These are phyloP conservation scores for Rutstroemia sp. DNA, from an alignment of 2,329 filamentous ascomycete genomes.

Conservation along the genomic window DNA sequence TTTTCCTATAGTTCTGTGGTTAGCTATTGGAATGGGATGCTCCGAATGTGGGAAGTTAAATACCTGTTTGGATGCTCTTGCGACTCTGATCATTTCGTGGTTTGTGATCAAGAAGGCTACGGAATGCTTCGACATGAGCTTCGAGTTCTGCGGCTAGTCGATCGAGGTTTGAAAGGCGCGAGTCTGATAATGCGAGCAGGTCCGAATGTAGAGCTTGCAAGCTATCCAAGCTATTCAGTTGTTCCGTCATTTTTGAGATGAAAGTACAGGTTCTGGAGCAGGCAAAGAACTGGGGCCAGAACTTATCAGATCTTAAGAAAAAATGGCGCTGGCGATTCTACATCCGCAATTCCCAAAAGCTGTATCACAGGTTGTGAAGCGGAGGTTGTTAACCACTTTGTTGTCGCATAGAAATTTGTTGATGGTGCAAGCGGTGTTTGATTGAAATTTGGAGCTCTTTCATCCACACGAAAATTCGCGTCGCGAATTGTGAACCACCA, in stretches of 20 bases:
- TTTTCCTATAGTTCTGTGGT: conserved; percentile 49
- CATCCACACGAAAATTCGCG: conserved; percentile 9
- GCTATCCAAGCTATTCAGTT: conserved; percentile 59
- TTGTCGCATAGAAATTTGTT: conserved; percentile 6
- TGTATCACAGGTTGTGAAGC: conserved; percentile 1
- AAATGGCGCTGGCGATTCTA: too few species aligned
- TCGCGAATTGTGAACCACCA: conserved; percentile 3
- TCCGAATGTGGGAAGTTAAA: conserved; percentile 15
- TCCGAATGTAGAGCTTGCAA: conserved; percentile 83
- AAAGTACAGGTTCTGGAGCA: conserved; percentile 18
- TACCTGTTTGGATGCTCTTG: conserved; percentile 62
- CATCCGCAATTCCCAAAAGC: too few species aligned
- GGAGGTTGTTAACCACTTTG: not conserved
- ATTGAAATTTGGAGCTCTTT: conserved; percentile 7
- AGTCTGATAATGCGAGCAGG: conserved; percentile 68
- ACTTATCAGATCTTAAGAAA: not conserved
- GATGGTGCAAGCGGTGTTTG: conserved; percentile 6
- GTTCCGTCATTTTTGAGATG: conserved; percentile 55
- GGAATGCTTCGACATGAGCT: conserved; percentile 58
- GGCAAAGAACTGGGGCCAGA: not conserved
- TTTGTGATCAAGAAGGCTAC: conserved; percentile 66
- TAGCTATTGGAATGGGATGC: too few species aligned
- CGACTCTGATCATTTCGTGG: conserved; percentile 69
- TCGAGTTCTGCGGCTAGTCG: conserved; percentile 61
- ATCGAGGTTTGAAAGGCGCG: conserved; percentile 61